phyloP scores from a whole-genome alignment of 2,329 filamentous ascomycete species.

The Aspergillus pseudoglaucus region DNA sequence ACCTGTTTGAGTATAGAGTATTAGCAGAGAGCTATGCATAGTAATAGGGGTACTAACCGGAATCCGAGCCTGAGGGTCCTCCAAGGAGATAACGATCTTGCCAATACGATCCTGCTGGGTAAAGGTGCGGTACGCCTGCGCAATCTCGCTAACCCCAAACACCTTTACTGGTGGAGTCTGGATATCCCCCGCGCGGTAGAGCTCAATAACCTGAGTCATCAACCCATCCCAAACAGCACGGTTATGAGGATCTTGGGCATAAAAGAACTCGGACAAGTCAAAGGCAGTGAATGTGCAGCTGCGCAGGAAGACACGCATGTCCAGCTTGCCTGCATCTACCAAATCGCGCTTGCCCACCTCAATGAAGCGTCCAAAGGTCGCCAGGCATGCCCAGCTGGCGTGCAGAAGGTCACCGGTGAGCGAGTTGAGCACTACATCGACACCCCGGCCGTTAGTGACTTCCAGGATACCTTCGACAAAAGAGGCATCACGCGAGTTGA shows the following conservation, averaged over 20 bases:
- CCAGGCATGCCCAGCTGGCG: constrained; percentile 17
- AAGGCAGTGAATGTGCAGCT: constrained; percentile 7
- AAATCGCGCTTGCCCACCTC: constrained; percentile 11
- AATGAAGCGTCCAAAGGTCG: constrained; percentile 8
- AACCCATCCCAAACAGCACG: not conserved
- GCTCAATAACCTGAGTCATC: not conserved
- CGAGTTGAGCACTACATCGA: constrained; percentile 13
- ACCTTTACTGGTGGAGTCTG: constrained; percentile 6
- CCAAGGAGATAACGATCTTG: constrained; percentile 30
- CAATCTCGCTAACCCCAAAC: constrained; percentile 19
- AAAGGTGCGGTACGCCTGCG: constrained; percentile 30
- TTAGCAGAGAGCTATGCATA: not conserved
- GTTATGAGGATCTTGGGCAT: not conserved
- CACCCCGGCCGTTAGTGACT: constrained; percentile 1
- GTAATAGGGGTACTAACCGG: too few relatives aligned
- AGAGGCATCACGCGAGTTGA: constrained; percentile 2
- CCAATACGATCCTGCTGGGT: constrained; percentile 42
- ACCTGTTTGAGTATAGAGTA: not conserved
- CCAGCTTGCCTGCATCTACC: constrained; percentile 1
- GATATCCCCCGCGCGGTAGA: not conserved
- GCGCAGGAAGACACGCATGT: constrained; percentile 3
- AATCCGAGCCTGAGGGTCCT: not conserved
- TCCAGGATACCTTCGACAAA: constrained; percentile 1
- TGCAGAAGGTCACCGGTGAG: constrained; percentile 12
- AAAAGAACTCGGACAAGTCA: constrained; percentile 2